Evolutionary conservation across 2,329 filamentous ascomycete species (phyloP).

Genomic region (Fusarium nelsonii): DNA sequence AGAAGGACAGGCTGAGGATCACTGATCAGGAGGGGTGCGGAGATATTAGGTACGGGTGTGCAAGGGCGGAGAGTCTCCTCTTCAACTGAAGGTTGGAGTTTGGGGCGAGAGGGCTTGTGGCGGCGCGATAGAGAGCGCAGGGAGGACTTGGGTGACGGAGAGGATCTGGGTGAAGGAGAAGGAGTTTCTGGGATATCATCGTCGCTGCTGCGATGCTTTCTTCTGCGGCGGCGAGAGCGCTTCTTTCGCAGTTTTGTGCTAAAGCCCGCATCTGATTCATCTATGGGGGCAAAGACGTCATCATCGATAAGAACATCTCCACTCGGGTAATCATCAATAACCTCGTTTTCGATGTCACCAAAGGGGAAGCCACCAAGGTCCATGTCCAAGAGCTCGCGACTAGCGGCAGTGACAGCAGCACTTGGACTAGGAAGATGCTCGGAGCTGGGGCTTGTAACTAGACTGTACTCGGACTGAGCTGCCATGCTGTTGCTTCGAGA

Average conservation of each 20-base stretch:
- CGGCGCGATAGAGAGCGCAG: conserved; percentile 43
- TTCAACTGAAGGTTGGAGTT: conserved; percentile 44
- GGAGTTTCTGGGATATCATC: conserved; percentile 38
- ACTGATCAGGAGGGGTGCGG: conserved; percentile 63
- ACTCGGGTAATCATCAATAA: conserved; percentile 48
- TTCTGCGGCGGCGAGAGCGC: conserved; percentile 54
- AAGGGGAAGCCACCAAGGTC: conserved; percentile 57
- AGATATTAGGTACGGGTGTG: conserved; percentile 56
- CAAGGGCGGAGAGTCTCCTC: conserved; percentile 45
- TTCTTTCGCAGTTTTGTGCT: conserved; percentile 64
- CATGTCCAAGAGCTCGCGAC: conserved; percentile 60
- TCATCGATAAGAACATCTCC: conserved; percentile 47
- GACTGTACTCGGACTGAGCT: conserved; percentile 50
- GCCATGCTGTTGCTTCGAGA: conserved; percentile 49
- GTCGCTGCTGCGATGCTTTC: conserved; percentile 52
- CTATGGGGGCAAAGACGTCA: conserved; percentile 7
- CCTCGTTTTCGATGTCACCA: conserved; percentile 51
- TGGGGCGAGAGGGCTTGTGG: conserved; percentile 45
- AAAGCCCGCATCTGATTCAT: conserved; percentile 53
- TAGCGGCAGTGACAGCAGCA: conserved; percentile 67
- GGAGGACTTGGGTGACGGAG: conserved; percentile 40
- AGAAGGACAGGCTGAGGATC: conserved; percentile 66
- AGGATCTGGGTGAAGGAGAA: conserved; percentile 37
- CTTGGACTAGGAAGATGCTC: conserved; percentile 62
- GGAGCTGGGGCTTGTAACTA: conserved; percentile 51